These are phyloP conservation scores for Solidago caesia DNA, from an alignment of 129 eudicot species.

Conservation along the genomic window DNA sequence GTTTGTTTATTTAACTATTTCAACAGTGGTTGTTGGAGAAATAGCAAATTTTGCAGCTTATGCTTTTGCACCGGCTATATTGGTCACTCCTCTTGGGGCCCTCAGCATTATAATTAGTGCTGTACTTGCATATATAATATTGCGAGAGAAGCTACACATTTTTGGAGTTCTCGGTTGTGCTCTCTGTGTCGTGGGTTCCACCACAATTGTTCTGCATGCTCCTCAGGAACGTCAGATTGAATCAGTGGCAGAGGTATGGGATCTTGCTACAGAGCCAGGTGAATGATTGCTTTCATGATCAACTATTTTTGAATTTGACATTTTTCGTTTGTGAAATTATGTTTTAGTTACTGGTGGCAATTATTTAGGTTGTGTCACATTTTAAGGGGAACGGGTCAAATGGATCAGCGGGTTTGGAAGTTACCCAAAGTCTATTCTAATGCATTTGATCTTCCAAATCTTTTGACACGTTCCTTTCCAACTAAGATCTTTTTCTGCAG, in stretches of 20 bases:
- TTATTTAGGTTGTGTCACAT: not conserved
- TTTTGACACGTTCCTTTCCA: slow-evolving; percentile 1
- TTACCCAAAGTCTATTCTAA: slow-evolving; percentile 11
- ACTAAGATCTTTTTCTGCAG: slow-evolving; percentile 31
- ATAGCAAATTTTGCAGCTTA: slow-evolving; percentile 73
- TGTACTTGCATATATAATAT: slow-evolving; percentile 62
- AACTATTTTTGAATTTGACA: not conserved
- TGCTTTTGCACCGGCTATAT: slow-evolving; percentile 79
- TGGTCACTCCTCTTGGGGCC: slow-evolving; percentile 77
- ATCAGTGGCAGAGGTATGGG: slow-evolving; percentile 62
- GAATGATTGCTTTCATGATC: slow-evolving; percentile 3
- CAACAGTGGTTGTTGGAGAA: no score
- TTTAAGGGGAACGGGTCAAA: not conserved
- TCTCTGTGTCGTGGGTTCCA: slow-evolving; percentile 62
- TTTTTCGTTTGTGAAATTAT: not conserved
- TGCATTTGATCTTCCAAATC: not conserved
- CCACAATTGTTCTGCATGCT: slow-evolving; percentile 64
- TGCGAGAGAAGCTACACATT: slow-evolving; percentile 55
- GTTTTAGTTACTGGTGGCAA: not conserved
- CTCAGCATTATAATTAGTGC: slow-evolving; percentile 73
- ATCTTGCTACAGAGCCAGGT: slow-evolving; percentile 67
- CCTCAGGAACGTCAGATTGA: slow-evolving; percentile 61
- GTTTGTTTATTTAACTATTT: not conserved
- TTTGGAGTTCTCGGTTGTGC: slow-evolving; percentile 68
- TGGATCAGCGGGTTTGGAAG: not conserved